A percentile compares a stretch with the other conserved stretches of the same genome.
Evolutionary conservation across 148 eudicot species (phyloP).

Genomic region (Chenopodium suecicum): DNA sequence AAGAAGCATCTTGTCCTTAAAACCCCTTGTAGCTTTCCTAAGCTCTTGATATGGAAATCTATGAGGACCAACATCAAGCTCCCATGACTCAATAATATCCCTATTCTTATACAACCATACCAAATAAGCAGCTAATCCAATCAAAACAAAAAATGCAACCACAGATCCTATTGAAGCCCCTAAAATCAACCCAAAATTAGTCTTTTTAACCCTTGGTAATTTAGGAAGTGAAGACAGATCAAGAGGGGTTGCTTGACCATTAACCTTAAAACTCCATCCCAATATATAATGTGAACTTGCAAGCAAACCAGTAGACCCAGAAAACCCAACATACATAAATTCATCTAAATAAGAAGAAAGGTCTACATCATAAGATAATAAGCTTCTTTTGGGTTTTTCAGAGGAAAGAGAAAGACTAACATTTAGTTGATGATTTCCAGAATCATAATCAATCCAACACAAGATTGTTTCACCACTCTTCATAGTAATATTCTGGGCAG

Average conservation of each 20-base stretch:
- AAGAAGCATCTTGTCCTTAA: slow-evolving; percentile 53
- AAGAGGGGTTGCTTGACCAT: slow-evolving; percentile 56
- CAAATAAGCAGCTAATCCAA: slow-evolving; percentile 28
- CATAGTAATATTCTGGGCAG: slow-evolving; percentile 39
- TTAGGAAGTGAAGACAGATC: slow-evolving; percentile 53
- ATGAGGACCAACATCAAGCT: slow-evolving; percentile 74
- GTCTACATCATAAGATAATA: slow-evolving; percentile 57
- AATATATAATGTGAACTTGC: slow-evolving; percentile 69
- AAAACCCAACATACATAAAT: slow-evolving; percentile 71
- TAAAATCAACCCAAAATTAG: slow-evolving; percentile 34
- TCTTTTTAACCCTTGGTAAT: slow-evolving; percentile 39
- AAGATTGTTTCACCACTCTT: slow-evolving; percentile 56
- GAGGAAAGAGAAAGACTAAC: slow-evolving; percentile 55
- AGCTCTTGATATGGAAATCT: slow-evolving; percentile 67
- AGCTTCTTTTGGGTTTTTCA: slow-evolving; percentile 41
- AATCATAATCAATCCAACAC: slow-evolving; percentile 83
- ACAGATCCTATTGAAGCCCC: slow-evolving; percentile 40
- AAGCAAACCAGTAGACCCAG: slow-evolving; percentile 77
- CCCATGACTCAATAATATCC: slow-evolving; percentile 77
- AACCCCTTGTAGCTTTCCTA: slow-evolving; percentile 69
- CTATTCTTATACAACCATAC: slow-evolving; percentile 51
- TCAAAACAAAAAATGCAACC: slow-evolving; percentile 25
- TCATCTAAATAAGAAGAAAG: slow-evolving; percentile 53
- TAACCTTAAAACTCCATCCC: slow-evolving; percentile 76
- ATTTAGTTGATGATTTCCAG: slow-evolving; percentile 32